These are phyloP conservation scores for Penicillium brevicompactum DNA, from an alignment of 2,329 filamentous ascomycete genomes.

Conservation along the genomic window DNA sequence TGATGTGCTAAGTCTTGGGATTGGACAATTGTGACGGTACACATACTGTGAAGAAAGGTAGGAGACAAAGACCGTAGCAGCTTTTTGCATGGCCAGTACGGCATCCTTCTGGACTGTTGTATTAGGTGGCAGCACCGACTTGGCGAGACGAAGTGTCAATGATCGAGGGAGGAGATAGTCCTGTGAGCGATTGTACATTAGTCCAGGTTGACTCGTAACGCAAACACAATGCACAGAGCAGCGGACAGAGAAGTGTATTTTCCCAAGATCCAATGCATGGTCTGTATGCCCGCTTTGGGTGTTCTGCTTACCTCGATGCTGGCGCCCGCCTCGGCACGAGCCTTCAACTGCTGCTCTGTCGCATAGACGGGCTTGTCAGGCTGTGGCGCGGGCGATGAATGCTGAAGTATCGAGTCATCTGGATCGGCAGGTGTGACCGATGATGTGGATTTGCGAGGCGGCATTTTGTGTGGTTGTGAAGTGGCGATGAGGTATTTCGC, in stretches of 20 bases:
- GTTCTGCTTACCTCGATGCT: slow-evolving; percentile 40
- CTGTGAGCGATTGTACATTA: slow-evolving; percentile 32
- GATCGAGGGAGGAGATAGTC: slow-evolving; percentile 66
- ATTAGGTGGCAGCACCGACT: slow-evolving; percentile 65
- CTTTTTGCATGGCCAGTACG: slow-evolving; percentile 64
- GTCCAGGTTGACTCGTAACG: not conserved
- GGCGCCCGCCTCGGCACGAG: slow-evolving; percentile 40
- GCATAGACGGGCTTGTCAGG: slow-evolving; percentile 33
- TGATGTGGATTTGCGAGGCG: slow-evolving; percentile 41
- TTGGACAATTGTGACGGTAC: not conserved
- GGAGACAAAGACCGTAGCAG: slow-evolving; percentile 68
- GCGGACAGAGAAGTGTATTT: not conserved
- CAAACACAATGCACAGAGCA: not conserved
- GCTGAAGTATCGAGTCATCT: slow-evolving; percentile 19
- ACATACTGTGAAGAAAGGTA: slow-evolving; percentile 63
- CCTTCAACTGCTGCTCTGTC: slow-evolving; percentile 44
- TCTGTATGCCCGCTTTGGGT: not conserved
- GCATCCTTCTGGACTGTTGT: slow-evolving; percentile 68
- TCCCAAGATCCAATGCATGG: not conserved
- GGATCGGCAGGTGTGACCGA: slow-evolving; percentile 29
- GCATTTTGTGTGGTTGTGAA: slow-evolving; percentile 24
- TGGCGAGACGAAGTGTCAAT: slow-evolving; percentile 63
- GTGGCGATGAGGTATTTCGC: not conserved
- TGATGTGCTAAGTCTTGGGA: too few relatives aligned
- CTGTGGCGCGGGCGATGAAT: slow-evolving; percentile 17